phyloP scores from a whole-genome alignment of 129 eudicot genomes.

The Flaveria brownii region DNA sequence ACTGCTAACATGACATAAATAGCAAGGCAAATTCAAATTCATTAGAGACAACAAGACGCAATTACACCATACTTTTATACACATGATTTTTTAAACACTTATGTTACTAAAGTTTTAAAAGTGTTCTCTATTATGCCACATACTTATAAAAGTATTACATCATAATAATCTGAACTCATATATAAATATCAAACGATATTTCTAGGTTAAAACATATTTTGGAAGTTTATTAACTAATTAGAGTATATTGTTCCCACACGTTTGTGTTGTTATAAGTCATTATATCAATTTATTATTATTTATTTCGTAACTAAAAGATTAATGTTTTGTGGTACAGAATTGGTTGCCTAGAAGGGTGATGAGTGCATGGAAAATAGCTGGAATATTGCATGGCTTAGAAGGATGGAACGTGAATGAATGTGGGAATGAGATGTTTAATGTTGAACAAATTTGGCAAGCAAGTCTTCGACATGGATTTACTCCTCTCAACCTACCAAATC shows the following conservation, averaged over 20 bases:
- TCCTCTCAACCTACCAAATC: slow-evolving; percentile 26
- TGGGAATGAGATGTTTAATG: slow-evolving; percentile 46
- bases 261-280: background rate
- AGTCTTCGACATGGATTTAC: slow-evolving; percentile 57
- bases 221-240: background rate
- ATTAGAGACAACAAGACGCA: background rate
- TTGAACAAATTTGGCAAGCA: slow-evolving; percentile 55
- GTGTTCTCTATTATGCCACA: background rate
- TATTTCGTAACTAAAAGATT: slow-evolving; percentile 2
- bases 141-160: too few relatives aligned
- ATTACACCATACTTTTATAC: too few relatives aligned
- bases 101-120: too few relatives aligned
- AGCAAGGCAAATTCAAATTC: too few relatives aligned
- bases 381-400: slow-evolving; percentile 62
- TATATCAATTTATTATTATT: background rate
- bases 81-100: too few relatives aligned
- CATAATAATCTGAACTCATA: too few relatives aligned
- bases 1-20: background rate
- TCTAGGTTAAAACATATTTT: background rate
- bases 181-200: background rate
- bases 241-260: background rate
- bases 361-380: slow-evolving; percentile 66
- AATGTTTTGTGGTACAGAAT: slow-evolving; percentile 40
- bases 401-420: slow-evolving; percentile 67
- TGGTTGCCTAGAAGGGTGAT: slow-evolving; percentile 73